phyloP scores from a whole-genome alignment of 148 eudicot genomes.

The Silene latifolia region DNA sequence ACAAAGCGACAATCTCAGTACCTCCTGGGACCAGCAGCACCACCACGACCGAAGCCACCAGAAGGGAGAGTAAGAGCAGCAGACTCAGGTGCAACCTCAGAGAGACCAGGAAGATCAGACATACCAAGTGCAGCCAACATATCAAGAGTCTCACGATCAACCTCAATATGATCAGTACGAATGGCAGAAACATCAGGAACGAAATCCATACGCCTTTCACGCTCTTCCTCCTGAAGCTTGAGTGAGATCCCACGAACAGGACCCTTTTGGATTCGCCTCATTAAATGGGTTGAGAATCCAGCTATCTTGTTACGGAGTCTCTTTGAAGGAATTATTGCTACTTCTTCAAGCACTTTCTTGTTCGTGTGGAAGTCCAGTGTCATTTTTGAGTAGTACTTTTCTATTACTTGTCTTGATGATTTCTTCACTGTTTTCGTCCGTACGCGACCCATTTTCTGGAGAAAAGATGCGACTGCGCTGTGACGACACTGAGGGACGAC shows the following conservation, averaged over 20 bases:
- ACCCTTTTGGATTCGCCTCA: no score
- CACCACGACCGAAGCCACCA: conserved; percentile 20
- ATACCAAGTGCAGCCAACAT: conserved; percentile 35
- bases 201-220: conserved; percentile 40
- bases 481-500: no score
- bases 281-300: conserved; percentile 40
- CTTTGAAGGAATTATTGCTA: conserved; percentile 42
- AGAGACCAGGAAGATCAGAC: conserved; percentile 32
- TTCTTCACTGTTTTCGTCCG: conserved; percentile 44
- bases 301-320: conserved; percentile 49
- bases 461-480: no score
- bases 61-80: not conserved
- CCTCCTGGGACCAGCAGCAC: conserved; percentile 15
- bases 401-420: conserved; percentile 38
- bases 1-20: not conserved
- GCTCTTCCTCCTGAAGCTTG: conserved; percentile 40
- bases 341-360: conserved; percentile 41
- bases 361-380: conserved; percentile 46
- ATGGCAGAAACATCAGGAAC: conserved; percentile 40
- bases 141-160: conserved; percentile 36
- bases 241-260: conserved; percentile 41
- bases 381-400: conserved; percentile 40
- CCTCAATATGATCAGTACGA: conserved; percentile 28
- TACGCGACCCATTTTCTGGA: conserved; percentile 38
- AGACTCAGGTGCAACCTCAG: conserved; percentile 11